A percentile compares a stretch with the other conserved stretches of the same genome.
Conservation (phyloP, 2,329 filamentous ascomycete species). For the Corynespora cassiicola region DNA sequence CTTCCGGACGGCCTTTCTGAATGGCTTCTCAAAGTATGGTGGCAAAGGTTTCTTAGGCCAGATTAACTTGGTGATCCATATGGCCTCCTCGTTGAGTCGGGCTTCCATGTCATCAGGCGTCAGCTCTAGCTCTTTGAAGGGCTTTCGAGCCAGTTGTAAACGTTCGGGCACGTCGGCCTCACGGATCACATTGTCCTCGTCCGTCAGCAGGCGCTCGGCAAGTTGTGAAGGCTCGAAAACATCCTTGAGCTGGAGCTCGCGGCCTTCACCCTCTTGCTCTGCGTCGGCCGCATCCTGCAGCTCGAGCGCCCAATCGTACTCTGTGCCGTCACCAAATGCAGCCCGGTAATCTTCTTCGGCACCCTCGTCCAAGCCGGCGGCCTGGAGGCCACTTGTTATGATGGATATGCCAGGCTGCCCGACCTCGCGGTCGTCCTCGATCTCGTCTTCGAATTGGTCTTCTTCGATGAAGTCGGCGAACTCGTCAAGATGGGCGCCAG, state of each 20-base stretch:
- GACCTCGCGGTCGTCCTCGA: constrained; percentile 85
- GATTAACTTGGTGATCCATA: constrained; percentile 90
- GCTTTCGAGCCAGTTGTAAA: constrained; percentile 88
- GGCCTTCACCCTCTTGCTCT: constrained; percentile 77
- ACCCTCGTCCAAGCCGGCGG: constrained; percentile 86
- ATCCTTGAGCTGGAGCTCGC: constrained; percentile 91
- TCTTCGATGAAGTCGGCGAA: constrained; percentile 89
- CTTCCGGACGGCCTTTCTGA: constrained; percentile 86
- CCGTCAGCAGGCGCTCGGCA: constrained; percentile 91
- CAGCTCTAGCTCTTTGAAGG: constrained; percentile 83
- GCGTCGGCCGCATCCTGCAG: constrained; percentile 85
- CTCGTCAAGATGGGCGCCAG: constrained; percentile 34
- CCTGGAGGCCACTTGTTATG: constrained; percentile 74
- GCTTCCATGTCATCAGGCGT: constrained; percentile 73
- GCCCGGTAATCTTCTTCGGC: constrained; percentile 94
- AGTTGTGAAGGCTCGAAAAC: constrained; percentile 97
- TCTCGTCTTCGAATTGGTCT: constrained; percentile 80
- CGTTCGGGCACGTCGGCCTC: constrained; percentile 90
- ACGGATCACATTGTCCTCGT: constrained; percentile 91
- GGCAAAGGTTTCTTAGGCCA: constrained; percentile 84
- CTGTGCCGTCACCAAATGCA: constrained; percentile 93
- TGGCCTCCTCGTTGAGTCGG: constrained; percentile 78
- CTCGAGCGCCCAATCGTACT: constrained; percentile 93
- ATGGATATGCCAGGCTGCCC: constrained; percentile 78
- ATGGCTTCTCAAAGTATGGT: constrained; percentile 76